Base-by-base conservation (phyloP, 768 basidiomycete genomes). In the Mycena olivaceomarginata region DNA sequence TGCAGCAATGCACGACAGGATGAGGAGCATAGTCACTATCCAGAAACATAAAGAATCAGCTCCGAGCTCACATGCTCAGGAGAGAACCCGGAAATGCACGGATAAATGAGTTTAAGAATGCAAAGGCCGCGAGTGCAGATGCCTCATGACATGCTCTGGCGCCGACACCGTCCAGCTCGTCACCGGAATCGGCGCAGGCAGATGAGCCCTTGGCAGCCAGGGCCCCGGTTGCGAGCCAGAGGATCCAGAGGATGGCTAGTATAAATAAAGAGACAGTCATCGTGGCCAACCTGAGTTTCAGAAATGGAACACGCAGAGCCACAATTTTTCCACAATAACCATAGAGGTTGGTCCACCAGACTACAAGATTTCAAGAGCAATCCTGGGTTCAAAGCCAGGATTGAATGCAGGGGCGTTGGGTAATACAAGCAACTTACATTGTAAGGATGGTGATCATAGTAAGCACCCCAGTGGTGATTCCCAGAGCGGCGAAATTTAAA, bases 291-390 rank as follows among this genome's bases (percentile, higher is more conserved):
- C 40, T 22, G 57, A 12, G 43, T 45, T 45, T 45, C 43, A 40
- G 16, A 60, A 41, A 11, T 15, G 20, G 6, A 25, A 62, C 67
- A 13, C 11, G 72, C 76, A 46, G 40, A 77, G 48, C 71, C 65
- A 72, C 43, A 18, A 41, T 13, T 67, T 43, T 37, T 77, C 76
- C 16, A 73, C 45, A 15, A 73, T 53, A 18, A 77, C 46, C 76
- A 72, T 72, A 2, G 76, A 77, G 12, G 65, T 77, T 20, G 60
- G 60, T 18, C 70, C 76, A 13, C 76, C 76, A 6, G 70, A 65
- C 11, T 65, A 70, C 40, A 63, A 4, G 5, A 43, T 72, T 9
- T 77, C 76, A 41, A 77, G 64, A 8, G 53, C 64, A 12, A 77
- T 59, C 76, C 76, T 77, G 20, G n/a, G 18, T 40, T 40, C 3